phyloP scores from a whole-genome alignment of 257 asterid genomes.

The Solanum medicagineum region DNA sequence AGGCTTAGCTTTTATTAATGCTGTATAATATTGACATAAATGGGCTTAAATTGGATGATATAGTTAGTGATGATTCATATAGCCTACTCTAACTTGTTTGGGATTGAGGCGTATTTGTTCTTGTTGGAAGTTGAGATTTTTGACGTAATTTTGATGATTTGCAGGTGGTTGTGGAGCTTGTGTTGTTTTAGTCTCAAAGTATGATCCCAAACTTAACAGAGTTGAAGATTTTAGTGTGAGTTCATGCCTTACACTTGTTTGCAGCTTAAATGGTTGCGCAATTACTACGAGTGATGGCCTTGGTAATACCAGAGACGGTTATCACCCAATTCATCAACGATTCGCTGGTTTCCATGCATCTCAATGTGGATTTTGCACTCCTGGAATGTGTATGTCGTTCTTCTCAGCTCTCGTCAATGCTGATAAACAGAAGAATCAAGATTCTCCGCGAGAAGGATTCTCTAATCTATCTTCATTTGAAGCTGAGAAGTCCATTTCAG shows the following conservation, averaged over 20 bases:
- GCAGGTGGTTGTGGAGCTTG: conserved; percentile 89
- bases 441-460: conserved; percentile 17
- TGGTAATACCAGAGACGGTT: no score
- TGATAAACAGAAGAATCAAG: neutral
- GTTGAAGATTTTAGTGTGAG: no score
- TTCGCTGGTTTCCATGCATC: no score
- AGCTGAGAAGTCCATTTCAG: conserved; percentile 53
- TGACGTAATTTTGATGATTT: no score
- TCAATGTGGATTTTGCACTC: no score
- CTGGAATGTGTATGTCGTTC: no score
- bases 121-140: neutral
- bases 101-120: neutral
- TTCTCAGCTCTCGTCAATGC: no score
- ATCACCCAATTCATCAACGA: no score
- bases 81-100: neutral
- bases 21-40: neutral
- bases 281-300: no score
- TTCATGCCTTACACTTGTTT: no score
- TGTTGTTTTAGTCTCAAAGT: conserved; percentile 54
- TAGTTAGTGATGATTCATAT: neutral
- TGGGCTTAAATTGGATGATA: neutral
- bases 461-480: conserved; percentile 52
- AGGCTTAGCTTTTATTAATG: no score
- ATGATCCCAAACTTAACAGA: conserved; percentile 16
- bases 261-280: no score